Evolutionary conservation across 1,284 basidiomycete genomes (phyloP).

Genomic region (Trichosporon sp.): DNA sequence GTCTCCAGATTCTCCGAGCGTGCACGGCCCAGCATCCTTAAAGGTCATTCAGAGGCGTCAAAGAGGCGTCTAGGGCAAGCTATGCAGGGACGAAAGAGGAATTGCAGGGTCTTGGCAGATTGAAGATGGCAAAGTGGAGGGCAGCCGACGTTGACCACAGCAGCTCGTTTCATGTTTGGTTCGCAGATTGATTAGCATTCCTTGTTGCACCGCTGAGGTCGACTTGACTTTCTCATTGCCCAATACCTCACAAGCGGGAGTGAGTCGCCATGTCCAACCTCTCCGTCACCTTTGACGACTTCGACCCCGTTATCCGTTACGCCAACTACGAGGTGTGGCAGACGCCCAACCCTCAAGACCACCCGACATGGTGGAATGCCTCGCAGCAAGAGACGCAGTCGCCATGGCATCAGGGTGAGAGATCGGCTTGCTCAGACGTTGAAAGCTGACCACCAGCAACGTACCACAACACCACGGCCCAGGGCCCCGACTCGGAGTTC

Average conservation of each 20-base stretch:
- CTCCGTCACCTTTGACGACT: constrained; percentile 47
- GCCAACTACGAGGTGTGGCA: constrained; percentile 36
- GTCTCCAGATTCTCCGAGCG: no score
- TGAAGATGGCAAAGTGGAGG: neutral
- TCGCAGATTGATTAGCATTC: no score
- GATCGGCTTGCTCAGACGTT: neutral
- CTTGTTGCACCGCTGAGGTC: neutral
- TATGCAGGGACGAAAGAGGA: neutral
- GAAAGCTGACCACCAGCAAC: constrained; percentile 31
- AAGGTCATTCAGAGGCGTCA: neutral
- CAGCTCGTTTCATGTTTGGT: neutral
- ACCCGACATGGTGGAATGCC: constrained; percentile 41
- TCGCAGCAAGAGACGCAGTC: constrained; percentile 29
- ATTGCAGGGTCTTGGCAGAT: neutral
- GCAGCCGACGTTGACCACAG: neutral
- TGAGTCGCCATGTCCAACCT: constrained; percentile 8
- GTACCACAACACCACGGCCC: constrained; percentile 37
- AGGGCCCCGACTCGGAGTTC: constrained; percentile 22
- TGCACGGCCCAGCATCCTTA: no score
- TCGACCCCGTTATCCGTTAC: constrained; percentile 43
- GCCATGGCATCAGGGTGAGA: constrained; percentile 44
- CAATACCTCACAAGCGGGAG: neutral
- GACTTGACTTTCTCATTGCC: neutral
- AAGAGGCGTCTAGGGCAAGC: neutral
- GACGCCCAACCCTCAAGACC: constrained; percentile 44